Percentiles rank a stretch among this genome's conserved stretches.
Evolutionary conservation across 176 grass and related monocot genomes (phyloP).

Genomic region (Ensete glaucum): DNA sequence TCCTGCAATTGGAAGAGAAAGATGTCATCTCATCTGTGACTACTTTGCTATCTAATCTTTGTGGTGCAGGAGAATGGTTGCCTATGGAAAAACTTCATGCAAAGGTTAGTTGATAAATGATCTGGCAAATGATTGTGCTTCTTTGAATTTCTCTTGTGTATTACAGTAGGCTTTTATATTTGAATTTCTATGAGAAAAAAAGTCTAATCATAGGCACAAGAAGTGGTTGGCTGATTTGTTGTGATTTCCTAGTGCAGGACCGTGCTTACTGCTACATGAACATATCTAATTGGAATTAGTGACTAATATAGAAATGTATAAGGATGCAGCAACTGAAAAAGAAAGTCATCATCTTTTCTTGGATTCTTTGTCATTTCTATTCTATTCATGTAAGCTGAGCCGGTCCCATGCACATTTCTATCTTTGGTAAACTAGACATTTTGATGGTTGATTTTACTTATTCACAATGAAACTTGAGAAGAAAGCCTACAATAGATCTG

Average conservation of each 20-base stretch:
- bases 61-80: constrained; percentile 84
- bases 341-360: background rate
- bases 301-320: background rate
- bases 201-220: too few species aligned
- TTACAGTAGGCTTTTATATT: background rate
- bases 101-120: constrained; percentile 40
- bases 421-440: background rate
- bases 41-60: constrained; percentile 79
- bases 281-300: background rate
- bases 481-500: too few species aligned
- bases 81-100: constrained; percentile 77
- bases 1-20: constrained; percentile 77
- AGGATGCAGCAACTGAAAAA: background rate
- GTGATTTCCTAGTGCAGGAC: background rate
- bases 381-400: background rate
- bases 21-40: constrained; percentile 81
- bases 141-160: background rate
- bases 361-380: background rate
- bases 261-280: background rate
- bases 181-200: background rate
- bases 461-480: too few species aligned
- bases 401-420: background rate
- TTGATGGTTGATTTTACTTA: too few species aligned
- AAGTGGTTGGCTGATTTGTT: background rate
- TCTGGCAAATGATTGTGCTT: background rate